Evolutionary conservation across 768 basidiomycete genomes (phyloP).

Genomic region (Mycena alexandri): DNA sequence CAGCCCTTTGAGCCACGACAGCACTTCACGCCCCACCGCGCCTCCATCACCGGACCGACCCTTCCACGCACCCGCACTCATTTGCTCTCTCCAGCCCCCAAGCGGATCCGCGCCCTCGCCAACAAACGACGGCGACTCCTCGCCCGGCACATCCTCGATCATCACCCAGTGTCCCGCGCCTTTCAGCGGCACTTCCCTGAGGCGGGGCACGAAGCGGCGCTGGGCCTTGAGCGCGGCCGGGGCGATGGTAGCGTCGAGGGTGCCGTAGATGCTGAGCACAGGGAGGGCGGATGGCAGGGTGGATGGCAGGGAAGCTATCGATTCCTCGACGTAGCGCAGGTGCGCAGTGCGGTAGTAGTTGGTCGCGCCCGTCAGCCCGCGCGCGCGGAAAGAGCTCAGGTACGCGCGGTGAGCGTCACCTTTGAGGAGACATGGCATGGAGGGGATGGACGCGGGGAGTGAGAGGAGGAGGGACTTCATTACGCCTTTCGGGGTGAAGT

Average conservation of each 20-base stretch:
- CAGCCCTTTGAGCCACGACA: constrained; percentile 14
- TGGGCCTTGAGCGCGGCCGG: constrained; percentile 56
- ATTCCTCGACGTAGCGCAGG: constrained; percentile 72
- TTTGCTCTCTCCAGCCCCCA: constrained; percentile 14
- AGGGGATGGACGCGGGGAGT: neutral
- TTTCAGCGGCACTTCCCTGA: constrained; percentile 66
- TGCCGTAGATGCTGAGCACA: constrained; percentile 73
- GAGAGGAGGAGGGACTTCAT: constrained; percentile 28
- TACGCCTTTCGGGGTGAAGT: constrained; percentile 19
- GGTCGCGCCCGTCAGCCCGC: constrained; percentile 77
- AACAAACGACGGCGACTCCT: constrained; percentile 40
- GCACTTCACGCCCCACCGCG: constrained; percentile 28
- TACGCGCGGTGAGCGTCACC: constrained; percentile 31
- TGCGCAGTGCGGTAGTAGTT: constrained; percentile 80
- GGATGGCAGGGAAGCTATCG: constrained; percentile 41
- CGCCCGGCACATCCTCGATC: constrained; percentile 56
- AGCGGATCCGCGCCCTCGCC: constrained; percentile 23
- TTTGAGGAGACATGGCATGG: constrained; percentile 8
- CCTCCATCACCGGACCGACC: constrained; percentile 27
- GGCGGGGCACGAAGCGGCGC: constrained; percentile 61
- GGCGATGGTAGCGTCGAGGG: constrained; percentile 63
- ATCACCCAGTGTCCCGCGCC: constrained; percentile 78
- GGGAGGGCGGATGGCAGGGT: constrained; percentile 62
- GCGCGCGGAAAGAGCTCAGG: constrained; percentile 51
- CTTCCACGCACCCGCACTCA: constrained; percentile 27